Evolutionary conservation across 331 rosid species (phyloP).

Genomic region (Quercus phellos): DNA sequence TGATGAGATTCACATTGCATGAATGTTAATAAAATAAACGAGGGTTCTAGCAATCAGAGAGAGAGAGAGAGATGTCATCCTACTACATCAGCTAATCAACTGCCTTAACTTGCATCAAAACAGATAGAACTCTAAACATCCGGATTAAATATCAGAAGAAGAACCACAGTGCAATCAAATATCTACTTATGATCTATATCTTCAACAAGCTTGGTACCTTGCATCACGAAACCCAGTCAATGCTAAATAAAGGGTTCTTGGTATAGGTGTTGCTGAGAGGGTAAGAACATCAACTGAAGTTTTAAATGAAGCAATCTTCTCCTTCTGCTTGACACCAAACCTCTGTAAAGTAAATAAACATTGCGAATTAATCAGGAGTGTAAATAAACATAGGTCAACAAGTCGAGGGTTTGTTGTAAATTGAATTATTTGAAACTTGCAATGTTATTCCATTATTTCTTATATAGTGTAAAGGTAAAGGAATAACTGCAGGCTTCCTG

Average conservation of each 20-base stretch:
- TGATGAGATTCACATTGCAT: neutral
- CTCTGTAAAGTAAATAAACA: conserved; percentile 49
- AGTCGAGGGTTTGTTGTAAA: conserved; percentile 25
- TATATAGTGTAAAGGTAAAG: neutral
- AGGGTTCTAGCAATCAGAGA: neutral
- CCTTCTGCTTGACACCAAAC: conserved; percentile 98
- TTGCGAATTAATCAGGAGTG: conserved; percentile 2
- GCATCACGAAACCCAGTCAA: conserved; percentile 97
- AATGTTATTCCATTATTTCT: neutral
- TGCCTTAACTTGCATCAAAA: neutral
- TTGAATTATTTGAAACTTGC: neutral
- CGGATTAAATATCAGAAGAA: neutral
- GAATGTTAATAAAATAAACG: neutral
- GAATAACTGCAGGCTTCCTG: neutral
- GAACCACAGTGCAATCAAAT: neutral
- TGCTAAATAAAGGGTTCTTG: conserved; percentile 92
- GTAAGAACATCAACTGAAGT: conserved; percentile 92
- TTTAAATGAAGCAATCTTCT: conserved; percentile 90
- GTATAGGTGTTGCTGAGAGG: conserved; percentile 93
- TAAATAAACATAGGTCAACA: conserved; percentile 6
- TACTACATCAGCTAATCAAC: conserved; percentile 10
- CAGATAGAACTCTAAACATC: neutral
- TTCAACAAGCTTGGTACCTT: conserved; percentile 49
- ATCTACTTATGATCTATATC: neutral
- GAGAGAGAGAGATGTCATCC: neutral